Evolutionary conservation across 306 rosid genomes (phyloP).

Genomic region (Leucaena leucocephala): DNA sequence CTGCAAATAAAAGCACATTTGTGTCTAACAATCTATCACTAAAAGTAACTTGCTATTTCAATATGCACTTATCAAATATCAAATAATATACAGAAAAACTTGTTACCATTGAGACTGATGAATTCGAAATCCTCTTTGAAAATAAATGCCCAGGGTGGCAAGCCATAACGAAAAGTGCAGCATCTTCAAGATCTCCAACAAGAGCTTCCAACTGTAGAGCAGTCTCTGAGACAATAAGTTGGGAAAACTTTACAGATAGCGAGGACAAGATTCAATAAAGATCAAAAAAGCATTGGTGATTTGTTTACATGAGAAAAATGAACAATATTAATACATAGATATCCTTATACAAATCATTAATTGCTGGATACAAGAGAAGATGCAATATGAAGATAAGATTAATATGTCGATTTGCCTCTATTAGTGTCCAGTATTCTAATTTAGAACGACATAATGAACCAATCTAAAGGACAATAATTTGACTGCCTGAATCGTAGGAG

Average conservation of each 20-base stretch:
- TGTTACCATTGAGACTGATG: conserved; percentile 48
- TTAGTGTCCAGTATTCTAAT: background rate
- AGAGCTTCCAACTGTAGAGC: conserved; percentile 75
- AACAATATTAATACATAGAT: conserved; percentile 4
- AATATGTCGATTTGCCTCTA: background rate
- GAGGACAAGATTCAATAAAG: conserved; percentile 5
- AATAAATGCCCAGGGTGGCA: conserved; percentile 53
- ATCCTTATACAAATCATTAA: conserved; percentile 1
- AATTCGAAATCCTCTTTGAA: conserved; percentile 48
- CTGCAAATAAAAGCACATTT: conserved; percentile 43
- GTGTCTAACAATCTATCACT: conserved; percentile 26
- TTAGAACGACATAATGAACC: background rate
- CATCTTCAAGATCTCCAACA: conserved; percentile 89
- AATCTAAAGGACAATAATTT: background rate
- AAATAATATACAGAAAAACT: conserved; percentile 5
- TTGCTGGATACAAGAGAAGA: conserved; percentile 1
- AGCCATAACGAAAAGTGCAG: conserved; percentile 62
- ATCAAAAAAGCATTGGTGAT: conserved; percentile 22
- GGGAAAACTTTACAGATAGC: conserved; percentile 42
- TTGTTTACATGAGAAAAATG: background rate
- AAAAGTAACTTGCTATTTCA: conserved; percentile 20
- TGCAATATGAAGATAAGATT: conserved; percentile 10
- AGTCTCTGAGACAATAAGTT: conserved; percentile 66
- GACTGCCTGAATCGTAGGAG: background rate
- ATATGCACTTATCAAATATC: conserved; percentile 11